Evolutionary conservation across 2,329 filamentous ascomycete species (phyloP).

Genomic region (Stachybotrys echinatus): DNA sequence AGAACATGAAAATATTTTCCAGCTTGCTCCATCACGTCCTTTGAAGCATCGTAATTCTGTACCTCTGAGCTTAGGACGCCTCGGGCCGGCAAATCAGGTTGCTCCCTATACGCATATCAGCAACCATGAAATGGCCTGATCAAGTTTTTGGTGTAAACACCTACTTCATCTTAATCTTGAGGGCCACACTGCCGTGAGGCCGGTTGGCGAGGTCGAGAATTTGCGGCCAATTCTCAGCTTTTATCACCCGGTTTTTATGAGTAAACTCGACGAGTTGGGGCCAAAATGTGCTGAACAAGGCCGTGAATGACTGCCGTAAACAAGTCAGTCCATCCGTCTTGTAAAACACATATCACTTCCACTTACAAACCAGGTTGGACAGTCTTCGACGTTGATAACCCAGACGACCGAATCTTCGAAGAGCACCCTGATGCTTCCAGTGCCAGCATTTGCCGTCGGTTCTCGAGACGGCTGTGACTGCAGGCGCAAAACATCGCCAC

Average conservation of each 20-base stretch:
- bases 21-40: too few relatives aligned
- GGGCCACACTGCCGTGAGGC: slow-evolving; percentile 9
- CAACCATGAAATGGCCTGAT: too few relatives aligned
- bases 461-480: slow-evolving; percentile 20
- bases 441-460: slow-evolving; percentile 4
- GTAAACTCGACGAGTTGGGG: slow-evolving; percentile 31
- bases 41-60: too few relatives aligned
- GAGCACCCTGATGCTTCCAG: slow-evolving; percentile 25
- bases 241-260: slow-evolving; percentile 21
- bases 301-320: slow-evolving; percentile 32
- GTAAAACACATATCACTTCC: slow-evolving; percentile 4
- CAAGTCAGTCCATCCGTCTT: too few relatives aligned
- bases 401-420: slow-evolving; percentile 30
- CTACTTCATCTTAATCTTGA: too few relatives aligned
- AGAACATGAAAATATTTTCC: too few relatives aligned
- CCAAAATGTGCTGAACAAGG: slow-evolving; percentile 38
- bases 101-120: too few relatives aligned
- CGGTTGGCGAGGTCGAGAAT: slow-evolving; percentile 19
- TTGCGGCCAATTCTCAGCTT: slow-evolving; percentile 20
- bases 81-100: too few relatives aligned
- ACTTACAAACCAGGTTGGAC: slow-evolving; percentile 40
- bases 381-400: slow-evolving; percentile 31
- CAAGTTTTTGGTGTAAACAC: too few relatives aligned
- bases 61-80: too few relatives aligned
- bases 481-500: slow-evolving; percentile 24